phyloP scores from a whole-genome alignment of 768 basidiomycete genomes.

The Mycena olivaceomarginata region DNA sequence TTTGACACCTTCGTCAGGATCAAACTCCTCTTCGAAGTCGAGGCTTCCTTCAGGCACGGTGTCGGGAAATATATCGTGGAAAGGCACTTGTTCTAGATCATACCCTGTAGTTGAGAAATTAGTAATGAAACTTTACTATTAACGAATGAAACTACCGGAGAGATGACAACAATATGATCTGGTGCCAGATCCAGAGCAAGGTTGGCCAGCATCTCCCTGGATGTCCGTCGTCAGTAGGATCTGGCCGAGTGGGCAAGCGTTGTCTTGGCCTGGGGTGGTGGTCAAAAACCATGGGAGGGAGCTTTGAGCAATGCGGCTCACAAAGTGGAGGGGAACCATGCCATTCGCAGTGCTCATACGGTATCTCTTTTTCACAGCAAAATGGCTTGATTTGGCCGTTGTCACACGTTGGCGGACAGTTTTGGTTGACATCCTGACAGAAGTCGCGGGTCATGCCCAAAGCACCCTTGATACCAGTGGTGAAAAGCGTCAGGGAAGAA shows the following conservation, averaged over 20 bases:
- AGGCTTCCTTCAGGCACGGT: slow-evolving; percentile 41
- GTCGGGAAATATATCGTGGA: slow-evolving; percentile 44
- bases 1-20: slow-evolving; percentile 40
- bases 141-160: neutral
- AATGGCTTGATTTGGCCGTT: slow-evolving; percentile 6
- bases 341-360: slow-evolving; percentile 20
- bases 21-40: slow-evolving; percentile 47
- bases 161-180: slow-evolving; percentile 46
- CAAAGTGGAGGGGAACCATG: slow-evolving; percentile 43
- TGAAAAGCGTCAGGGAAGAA: slow-evolving; percentile 4
- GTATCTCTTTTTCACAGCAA: slow-evolving; percentile 13
- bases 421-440: slow-evolving; percentile 12
- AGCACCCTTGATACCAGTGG: slow-evolving; percentile 17
- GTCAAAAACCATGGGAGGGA: too few species aligned
- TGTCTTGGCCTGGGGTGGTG: slow-evolving; percentile 18
- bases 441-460: slow-evolving; percentile 15
- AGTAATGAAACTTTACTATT: neutral
- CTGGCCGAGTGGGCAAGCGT: slow-evolving; percentile 23
- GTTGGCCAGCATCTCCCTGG: slow-evolving; percentile 45
- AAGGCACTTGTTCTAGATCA: slow-evolving; percentile 39
- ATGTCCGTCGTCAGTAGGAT: slow-evolving; percentile 45
- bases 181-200: slow-evolving; percentile 41
- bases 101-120: slow-evolving; percentile 16
- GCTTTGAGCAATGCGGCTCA: slow-evolving; percentile 28
- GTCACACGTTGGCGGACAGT: slow-evolving; percentile 28